phyloP scores from a whole-genome alignment of 192 early-diverging fungal genomes.

The Podila minutissima region DNA sequence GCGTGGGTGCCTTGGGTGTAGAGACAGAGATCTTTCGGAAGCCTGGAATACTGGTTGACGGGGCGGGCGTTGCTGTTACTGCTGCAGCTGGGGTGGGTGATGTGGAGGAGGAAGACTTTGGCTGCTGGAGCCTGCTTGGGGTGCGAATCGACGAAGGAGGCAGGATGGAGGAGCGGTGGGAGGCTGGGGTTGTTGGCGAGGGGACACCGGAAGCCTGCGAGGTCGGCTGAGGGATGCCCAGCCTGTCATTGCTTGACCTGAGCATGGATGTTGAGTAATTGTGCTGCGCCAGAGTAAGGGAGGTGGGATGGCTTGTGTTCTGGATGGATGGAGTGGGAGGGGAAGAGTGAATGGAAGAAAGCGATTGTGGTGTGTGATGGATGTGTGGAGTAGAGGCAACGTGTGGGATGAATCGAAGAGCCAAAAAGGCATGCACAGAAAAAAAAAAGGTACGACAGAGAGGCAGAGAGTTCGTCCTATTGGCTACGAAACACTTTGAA shows the following conservation, averaged over 20 bases:
- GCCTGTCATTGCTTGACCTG: slow-evolving; percentile 7
- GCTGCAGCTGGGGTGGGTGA: neutral
- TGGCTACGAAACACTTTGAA: too few relatives aligned
- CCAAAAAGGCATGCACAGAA: too few relatives aligned
- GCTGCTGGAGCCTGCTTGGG: slow-evolving; percentile 13
- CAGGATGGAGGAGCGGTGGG: slow-evolving; percentile 25
- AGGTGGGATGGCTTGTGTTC: neutral
- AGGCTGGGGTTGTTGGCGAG: slow-evolving; percentile 1
- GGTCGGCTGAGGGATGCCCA: slow-evolving; percentile 11
- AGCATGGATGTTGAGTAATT: slow-evolving; percentile 3
- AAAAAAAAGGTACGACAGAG: too few relatives aligned
- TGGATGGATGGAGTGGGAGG: neutral
- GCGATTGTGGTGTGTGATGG: neutral
- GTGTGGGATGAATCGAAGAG: neutral
- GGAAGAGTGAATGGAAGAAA: neutral
- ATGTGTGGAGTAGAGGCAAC: neutral
- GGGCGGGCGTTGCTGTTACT: neutral
- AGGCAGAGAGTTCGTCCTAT: too few relatives aligned
- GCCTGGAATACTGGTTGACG: neutral
- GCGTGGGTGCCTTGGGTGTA: slow-evolving; percentile 10
- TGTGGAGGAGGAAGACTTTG: slow-evolving; percentile 4
- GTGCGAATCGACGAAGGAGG: neutral
- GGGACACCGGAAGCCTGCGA: slow-evolving; percentile 12
- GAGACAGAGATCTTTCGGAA: slow-evolving; percentile 16
- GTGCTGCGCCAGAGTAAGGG: too few relatives aligned